A percentile compares a stretch with the other conserved stretches of the same genome.
These are phyloP conservation scores for Oidiodendron maius DNA, from an alignment of 495 filamentous ascomycete species.

Conservation along the genomic window DNA sequence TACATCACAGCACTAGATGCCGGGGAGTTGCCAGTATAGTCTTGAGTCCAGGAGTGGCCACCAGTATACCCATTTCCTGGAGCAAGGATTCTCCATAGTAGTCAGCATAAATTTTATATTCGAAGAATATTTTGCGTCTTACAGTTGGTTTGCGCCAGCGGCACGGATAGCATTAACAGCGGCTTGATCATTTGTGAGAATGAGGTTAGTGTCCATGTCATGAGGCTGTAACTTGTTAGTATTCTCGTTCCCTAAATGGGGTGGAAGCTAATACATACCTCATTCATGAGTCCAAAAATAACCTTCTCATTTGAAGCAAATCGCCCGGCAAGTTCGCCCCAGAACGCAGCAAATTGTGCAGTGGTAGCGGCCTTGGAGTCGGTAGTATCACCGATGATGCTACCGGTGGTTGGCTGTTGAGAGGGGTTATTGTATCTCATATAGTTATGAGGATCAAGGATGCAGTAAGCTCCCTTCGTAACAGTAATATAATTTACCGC, in stretches of 20 bases:
- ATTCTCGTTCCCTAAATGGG: too few species aligned
- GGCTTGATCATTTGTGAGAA: slow-evolving; percentile 43
- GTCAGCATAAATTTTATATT: slow-evolving; percentile 6
- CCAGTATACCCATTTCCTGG: slow-evolving; percentile 45
- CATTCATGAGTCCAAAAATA: slow-evolving; percentile 41
- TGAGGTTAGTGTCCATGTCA: slow-evolving; percentile 39
- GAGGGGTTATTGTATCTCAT: slow-evolving; percentile 49
- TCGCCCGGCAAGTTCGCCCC: slow-evolving; percentile 43
- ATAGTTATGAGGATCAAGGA: slow-evolving; percentile 51
- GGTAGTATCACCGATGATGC: slow-evolving; percentile 42
- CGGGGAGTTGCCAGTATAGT: slow-evolving; percentile 27
- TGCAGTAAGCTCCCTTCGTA: slow-evolving; percentile 40
- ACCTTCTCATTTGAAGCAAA: slow-evolving; percentile 44
- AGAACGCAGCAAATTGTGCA: slow-evolving; percentile 44
- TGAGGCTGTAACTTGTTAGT: slow-evolving; percentile 35
- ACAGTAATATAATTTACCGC: slow-evolving; percentile 46
- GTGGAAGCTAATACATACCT: slow-evolving; percentile 10
- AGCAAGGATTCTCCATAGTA: slow-evolving; percentile 38
- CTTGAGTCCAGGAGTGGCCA: slow-evolving; percentile 40
- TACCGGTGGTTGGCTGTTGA: slow-evolving; percentile 40
- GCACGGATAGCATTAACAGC: slow-evolving; percentile 43
- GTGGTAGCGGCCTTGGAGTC: slow-evolving; percentile 38
- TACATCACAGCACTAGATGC: slow-evolving; percentile 35
- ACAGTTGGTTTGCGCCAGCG: slow-evolving; percentile 30
- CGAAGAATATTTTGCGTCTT: too few species aligned